These are phyloP conservation scores for Omphalotus guepiniiformis DNA, from an alignment of 768 basidiomycete species.

Conservation along the genomic window DNA sequence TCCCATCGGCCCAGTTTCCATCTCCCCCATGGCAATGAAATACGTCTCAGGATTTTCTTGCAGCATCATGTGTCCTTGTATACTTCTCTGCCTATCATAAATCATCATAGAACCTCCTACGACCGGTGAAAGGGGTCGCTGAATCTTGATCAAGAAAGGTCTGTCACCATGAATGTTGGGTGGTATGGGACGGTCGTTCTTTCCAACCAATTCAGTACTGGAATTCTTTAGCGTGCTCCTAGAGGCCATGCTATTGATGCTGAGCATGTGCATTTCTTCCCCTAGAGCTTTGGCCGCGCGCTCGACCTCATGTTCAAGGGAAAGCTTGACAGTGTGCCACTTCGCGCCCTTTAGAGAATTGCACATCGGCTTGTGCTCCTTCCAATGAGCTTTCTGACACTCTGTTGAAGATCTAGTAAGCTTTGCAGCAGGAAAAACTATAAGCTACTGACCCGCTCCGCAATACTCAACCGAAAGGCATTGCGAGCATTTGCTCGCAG, in stretches of 20 bases:
- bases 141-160: constrained; percentile 25
- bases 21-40: constrained; percentile 13
- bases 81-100: constrained; percentile 24
- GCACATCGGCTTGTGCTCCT: constrained; percentile 22
- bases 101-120: constrained; percentile 16
- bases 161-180: constrained; percentile 22
- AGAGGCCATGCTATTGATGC: background rate
- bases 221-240: background rate
- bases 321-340: constrained; percentile 16
- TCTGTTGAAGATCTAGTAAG: constrained; percentile 8
- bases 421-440: background rate
- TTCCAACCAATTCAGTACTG: background rate
- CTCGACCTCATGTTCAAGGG: background rate
- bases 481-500: constrained; percentile 10
- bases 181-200: constrained; percentile 6
- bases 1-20: constrained; percentile 13
- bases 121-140: constrained; percentile 10
- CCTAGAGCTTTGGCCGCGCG: background rate
- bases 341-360: constrained; percentile 21
- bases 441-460: constrained; percentile 7
- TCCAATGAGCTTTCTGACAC: constrained; percentile 27
- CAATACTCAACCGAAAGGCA: constrained; percentile 12
- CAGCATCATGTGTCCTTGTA: constrained; percentile 15
- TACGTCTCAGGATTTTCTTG: constrained; percentile 8
- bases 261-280: background rate